Evolutionary conservation across 352 stramenopile species (phyloP).

Genomic region (Phytophthora citricola): DNA sequence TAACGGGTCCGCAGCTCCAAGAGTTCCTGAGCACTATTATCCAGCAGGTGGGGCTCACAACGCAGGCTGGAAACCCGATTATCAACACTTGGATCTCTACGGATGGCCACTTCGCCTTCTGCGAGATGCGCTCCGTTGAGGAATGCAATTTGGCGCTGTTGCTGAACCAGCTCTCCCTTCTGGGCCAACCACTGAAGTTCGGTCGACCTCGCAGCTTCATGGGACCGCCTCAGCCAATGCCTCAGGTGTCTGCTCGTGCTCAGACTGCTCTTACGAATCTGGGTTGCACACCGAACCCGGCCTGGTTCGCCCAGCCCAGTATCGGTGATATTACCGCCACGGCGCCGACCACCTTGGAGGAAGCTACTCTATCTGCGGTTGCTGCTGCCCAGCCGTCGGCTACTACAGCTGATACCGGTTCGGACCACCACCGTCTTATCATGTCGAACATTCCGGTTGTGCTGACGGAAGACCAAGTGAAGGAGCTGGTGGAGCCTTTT

Average conservation of each 20-base stretch:
- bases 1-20: conserved; percentile 84
- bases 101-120: conserved; percentile 89
- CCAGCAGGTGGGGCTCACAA: conserved; percentile 81
- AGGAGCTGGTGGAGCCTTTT: conserved; percentile 88
- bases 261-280: conserved; percentile 85
- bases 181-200: conserved; percentile 89
- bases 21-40: conserved; percentile 90
- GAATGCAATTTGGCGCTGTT: conserved; percentile 88
- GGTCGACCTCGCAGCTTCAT: conserved; percentile 85
- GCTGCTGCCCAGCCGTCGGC: conserved; percentile 4
- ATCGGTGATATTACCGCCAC: conserved; percentile 6
- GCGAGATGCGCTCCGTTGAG: conserved; percentile 87
- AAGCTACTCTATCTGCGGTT: conserved; percentile 14
- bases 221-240: conserved; percentile 81
- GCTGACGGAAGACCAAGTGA: conserved; percentile 78
- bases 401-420: conserved; percentile 5
- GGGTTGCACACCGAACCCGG: conserved; percentile 80
- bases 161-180: conserved; percentile 80
- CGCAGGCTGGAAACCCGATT: conserved; percentile 84
- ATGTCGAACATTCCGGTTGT: conserved; percentile 89
- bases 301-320: conserved; percentile 68
- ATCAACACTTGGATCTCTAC: conserved; percentile 88
- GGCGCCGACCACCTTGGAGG: conserved; percentile 20
- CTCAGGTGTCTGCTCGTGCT: conserved; percentile 64
- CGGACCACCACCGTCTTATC: conserved; percentile 52